phyloP scores from a whole-genome alignment of 202 grass and related monocot species.

The Thinopyrum obtusiflorum region DNA sequence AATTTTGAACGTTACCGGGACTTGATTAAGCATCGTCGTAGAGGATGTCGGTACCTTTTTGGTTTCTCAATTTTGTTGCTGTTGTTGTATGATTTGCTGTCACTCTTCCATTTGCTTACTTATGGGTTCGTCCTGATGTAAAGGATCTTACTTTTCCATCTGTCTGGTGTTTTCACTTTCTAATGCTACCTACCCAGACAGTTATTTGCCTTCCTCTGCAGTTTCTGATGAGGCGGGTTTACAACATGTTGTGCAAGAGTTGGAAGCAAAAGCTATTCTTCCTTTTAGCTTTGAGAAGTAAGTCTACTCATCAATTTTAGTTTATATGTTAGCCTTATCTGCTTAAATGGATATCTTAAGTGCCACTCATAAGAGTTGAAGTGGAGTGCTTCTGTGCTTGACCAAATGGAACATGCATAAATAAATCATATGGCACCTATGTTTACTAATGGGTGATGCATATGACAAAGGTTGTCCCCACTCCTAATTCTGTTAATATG shows the following conservation, averaged over 20 bases:
- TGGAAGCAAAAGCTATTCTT: conserved; percentile 78
- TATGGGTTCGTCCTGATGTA: not conserved
- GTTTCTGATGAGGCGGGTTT: conserved; percentile 82
- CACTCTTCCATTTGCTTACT: conserved; percentile 21
- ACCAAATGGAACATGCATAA: not conserved
- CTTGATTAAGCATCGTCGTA: conserved; percentile 99
- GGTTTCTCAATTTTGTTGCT: conserved; percentile 50
- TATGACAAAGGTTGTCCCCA: not conserved
- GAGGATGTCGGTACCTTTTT: conserved; percentile 99
- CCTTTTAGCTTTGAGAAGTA: conserved; percentile 81
- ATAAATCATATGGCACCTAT: not conserved
- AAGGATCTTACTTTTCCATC: conserved; percentile 4
- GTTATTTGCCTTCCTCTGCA: conserved; percentile 35
- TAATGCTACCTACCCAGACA: conserved; percentile 1
- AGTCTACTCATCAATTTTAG: conserved; percentile 14
- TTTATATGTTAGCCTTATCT: conserved; percentile 2
- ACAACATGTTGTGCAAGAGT: conserved; percentile 81
- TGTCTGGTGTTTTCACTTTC: not conserved
- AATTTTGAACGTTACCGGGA: conserved; percentile 99
- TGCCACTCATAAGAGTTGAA: not conserved
- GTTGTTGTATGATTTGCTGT: conserved; percentile 35
- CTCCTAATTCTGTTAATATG: not conserved
- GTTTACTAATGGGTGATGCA: not conserved
- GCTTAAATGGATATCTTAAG: conserved; percentile 15
- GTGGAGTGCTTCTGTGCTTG: not conserved